Conservation (phyloP, 345 rosid species). For the Populus tremula region DNA sequence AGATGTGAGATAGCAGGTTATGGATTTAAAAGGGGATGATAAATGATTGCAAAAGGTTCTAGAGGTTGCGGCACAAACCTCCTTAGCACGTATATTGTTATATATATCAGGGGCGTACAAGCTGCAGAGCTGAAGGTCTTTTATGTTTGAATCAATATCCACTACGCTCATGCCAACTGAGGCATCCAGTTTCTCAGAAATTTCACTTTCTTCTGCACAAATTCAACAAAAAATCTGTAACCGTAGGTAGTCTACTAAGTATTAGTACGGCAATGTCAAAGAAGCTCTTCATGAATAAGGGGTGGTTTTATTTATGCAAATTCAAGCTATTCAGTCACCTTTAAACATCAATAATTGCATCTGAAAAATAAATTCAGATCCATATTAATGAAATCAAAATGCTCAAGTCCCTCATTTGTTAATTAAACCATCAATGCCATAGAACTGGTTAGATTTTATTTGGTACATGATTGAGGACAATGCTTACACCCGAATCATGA, state of each 20-base stretch:
- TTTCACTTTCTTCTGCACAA: constrained; percentile 47
- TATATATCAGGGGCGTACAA: constrained; percentile 74
- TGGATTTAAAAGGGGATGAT: not conserved
- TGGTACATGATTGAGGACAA: not conserved
- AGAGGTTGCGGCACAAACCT: constrained; percentile 50
- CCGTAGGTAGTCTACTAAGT: not conserved
- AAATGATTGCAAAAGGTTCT: not conserved
- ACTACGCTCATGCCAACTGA: constrained; percentile 36
- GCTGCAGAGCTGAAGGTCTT: constrained; percentile 74
- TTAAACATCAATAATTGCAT: not conserved
- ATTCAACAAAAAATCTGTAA: constrained; percentile 20
- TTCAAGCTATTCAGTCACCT: not conserved
- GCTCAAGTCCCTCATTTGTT: not conserved
- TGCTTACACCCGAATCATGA: constrained; percentile 1
- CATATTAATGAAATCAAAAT: not conserved
- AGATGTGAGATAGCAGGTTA: constrained; percentile 5
- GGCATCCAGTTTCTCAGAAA: constrained; percentile 28
- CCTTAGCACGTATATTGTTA: constrained; percentile 51
- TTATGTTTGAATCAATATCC: constrained; percentile 66
- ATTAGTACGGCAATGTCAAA: constrained; percentile 8
- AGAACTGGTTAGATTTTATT: not conserved
- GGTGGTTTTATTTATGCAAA: not conserved
- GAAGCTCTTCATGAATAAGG: not conserved
- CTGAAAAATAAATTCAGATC: constrained; percentile 4
- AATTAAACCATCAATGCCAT: not conserved